These are phyloP conservation scores for Leptomonas pyrrhocoris DNA, from an alignment of 208 protist genomes.

Conservation along the genomic window DNA sequence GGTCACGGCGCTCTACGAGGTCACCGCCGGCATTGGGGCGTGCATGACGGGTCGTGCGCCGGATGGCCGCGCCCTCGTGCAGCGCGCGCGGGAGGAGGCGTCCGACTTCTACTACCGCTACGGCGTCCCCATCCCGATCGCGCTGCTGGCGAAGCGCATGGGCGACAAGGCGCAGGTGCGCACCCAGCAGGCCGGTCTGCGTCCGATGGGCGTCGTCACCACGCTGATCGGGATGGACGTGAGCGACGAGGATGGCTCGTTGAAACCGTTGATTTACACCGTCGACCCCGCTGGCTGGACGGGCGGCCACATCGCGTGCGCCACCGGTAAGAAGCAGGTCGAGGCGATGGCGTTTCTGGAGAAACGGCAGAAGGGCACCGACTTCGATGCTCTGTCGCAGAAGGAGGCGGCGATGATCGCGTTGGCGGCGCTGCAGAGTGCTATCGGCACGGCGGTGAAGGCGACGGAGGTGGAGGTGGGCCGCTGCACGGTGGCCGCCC, in stretches of 20 bases:
- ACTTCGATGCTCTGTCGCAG: conserved; percentile 76
- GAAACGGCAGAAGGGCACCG: conserved; percentile 94
- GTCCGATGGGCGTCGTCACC: conserved; percentile 93
- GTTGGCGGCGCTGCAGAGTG: conserved; percentile 78
- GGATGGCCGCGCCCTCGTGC: conserved; percentile 92
- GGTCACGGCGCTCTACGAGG: conserved; percentile 95
- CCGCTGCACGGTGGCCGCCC: conserved; percentile 45
- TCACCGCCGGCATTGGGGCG: conserved; percentile 94
- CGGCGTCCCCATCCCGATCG: conserved; percentile 96
- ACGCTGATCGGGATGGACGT: conserved; percentile 96
- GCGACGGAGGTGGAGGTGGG: conserved; percentile 87
- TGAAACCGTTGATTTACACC: conserved; percentile 93
- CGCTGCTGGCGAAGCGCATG: conserved; percentile 95
- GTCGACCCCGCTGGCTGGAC: conserved; percentile 96
- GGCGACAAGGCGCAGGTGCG: conserved; percentile 97
- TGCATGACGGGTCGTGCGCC: conserved; percentile 95
- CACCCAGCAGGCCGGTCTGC: conserved; percentile 97
- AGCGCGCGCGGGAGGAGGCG: conserved; percentile 95
- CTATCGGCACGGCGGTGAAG: conserved; percentile 73
- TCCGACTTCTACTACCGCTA: conserved; percentile 96
- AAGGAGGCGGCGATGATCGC: conserved; percentile 86
- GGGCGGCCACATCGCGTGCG: conserved; percentile 90
- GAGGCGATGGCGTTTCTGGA: conserved; percentile 97
- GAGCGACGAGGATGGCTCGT: conserved; percentile 73
- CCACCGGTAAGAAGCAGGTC: conserved; percentile 94